Conservation (phyloP, 257 asterid genomes). For the Verbena officinalis region DNA sequence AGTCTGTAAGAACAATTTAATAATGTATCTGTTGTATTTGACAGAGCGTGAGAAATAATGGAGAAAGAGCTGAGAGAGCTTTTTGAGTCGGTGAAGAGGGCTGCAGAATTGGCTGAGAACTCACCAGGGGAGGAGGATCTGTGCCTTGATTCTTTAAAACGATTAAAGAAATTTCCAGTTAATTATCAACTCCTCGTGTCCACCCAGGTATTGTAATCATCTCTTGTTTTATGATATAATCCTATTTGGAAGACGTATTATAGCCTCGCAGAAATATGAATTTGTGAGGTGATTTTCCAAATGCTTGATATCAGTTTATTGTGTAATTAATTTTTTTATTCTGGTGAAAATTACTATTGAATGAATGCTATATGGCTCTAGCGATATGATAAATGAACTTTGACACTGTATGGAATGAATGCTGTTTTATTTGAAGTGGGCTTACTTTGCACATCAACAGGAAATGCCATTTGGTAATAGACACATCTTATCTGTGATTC, state of each 20-base stretch:
- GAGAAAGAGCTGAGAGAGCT: constrained; percentile 61
- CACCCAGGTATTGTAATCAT: constrained; percentile 42
- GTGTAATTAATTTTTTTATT: neutral
- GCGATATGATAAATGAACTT: neutral
- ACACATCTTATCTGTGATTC: neutral
- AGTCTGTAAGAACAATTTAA: neutral
- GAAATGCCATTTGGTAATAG: neutral
- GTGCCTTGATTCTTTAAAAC: constrained; percentile 52
- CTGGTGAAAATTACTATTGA: neutral
- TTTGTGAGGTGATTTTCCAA: neutral
- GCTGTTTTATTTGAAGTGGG: neutral
- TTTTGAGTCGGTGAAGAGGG: constrained; percentile 52
- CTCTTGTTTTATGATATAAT: neutral
- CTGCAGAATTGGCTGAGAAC: constrained; percentile 49
- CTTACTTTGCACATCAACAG: neutral
- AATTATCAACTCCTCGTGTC: constrained; percentile 62
- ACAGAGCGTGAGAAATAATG: constrained; percentile 34
- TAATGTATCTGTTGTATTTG: neutral
- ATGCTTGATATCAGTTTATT: neutral
- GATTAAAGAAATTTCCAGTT: constrained; percentile 56
- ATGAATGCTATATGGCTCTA: neutral
- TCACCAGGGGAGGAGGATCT: constrained; percentile 46
- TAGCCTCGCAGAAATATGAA: neutral
- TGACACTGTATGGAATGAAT: too few relatives aligned
- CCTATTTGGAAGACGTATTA: neutral